phyloP scores from a whole-genome alignment of 2,329 filamentous ascomycete genomes.

The Microthyrium microscopicum region DNA sequence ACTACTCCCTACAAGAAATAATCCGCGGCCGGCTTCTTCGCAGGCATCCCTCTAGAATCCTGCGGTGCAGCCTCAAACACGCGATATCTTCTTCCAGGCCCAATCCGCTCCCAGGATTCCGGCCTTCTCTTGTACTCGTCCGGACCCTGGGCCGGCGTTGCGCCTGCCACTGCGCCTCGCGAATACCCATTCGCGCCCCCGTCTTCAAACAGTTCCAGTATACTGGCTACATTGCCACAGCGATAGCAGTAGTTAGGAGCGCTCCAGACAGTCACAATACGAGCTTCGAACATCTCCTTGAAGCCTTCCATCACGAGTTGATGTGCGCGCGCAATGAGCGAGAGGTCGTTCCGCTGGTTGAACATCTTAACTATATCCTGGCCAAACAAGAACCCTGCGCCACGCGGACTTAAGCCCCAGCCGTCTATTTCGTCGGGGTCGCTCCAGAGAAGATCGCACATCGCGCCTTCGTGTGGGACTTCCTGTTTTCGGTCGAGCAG shows the following conservation, averaged over 20 bases:
- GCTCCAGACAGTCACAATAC: constrained; percentile 87
- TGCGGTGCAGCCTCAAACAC: constrained; percentile 96
- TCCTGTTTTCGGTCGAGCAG: constrained; percentile 93
- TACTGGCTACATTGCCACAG: constrained; percentile 56
- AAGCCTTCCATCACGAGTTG: constrained; percentile 99
- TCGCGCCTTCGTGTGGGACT: constrained; percentile 93
- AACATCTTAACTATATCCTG: constrained; percentile 91
- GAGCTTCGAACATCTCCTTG: constrained; percentile 96
- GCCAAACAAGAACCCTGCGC: constrained; percentile 89
- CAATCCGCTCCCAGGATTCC: constrained; percentile 31
- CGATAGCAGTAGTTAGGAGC: constrained; percentile 58
- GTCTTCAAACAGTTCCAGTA: constrained; percentile 84
- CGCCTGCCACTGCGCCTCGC: constrained; percentile 49
- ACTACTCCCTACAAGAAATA: constrained; percentile 63
- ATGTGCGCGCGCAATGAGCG: constrained; percentile 81
- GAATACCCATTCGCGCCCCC: constrained; percentile 34
- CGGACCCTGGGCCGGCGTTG: constrained; percentile 26
- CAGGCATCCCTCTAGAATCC: constrained; percentile 91
- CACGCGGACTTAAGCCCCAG: constrained; percentile 86
- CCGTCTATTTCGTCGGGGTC: constrained; percentile 96
- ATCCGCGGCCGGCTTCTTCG: constrained; percentile 94
- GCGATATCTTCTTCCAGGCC: constrained; percentile 76
- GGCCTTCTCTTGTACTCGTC: constrained; percentile 26
- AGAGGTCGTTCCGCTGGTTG: constrained; percentile 86
- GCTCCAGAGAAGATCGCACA: constrained; percentile 97